Base-by-base conservation (phyloP, 352 stramenopile species). In the Globisporangium ultimum region DNA sequence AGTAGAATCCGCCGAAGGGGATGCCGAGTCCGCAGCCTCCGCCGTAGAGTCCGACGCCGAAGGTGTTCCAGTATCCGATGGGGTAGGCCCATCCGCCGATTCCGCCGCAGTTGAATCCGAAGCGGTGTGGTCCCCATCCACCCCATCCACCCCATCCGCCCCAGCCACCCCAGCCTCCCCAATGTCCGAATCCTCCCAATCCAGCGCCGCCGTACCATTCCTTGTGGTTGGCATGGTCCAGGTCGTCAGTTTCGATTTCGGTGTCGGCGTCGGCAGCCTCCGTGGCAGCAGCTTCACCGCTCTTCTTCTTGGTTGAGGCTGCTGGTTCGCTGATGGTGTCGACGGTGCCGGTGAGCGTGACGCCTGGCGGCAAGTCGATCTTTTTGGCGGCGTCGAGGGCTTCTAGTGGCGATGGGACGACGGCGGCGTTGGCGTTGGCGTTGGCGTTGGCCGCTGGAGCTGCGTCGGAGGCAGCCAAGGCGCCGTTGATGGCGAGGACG, bases 21-120 rank as follows among this genome's bases (percentile, higher is more conserved):
- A 61, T 20, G 13, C 60, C 60, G 12, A 61, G n/a, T 6, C 60
- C 60, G 28, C 60, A 66, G 36, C 60, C 7, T 41, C 36, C 36
- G 40, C 53, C 45, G 51, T 52, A 66, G 52, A 43, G 36, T 7
- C n/a, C n/a, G n/a, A n/a, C n/a, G n/a, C n/a, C n/a, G n/a, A n/a
- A n/a, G n/a, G n/a, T n/a, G n/a, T n/a, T n/a, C n/a, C n/a, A n/a
- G n/a, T n/a, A n/a, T n/a, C n/a, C n/a, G n/a, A n/a, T n/a, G n/a
- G n/a, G n/a, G n/a, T n/a, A n/a, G n/a, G n/a, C n/a, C n/a, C n/a
- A n/a, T n/a, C n/a, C n/a, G n/a, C n/a, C n/a, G n/a, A n/a, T n/a
- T n/a, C n/a, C n/a, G n/a, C n/a, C n/a, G n/a, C n/a, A n/a, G n/a
- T n/a, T n/a, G n/a, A n/a, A n/a, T n/a, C n/a, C n/a, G n/a, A n/a